Conservation (phyloP, 108 stramenopile genomes). For the Cylindrotheca fusiformis region DNA sequence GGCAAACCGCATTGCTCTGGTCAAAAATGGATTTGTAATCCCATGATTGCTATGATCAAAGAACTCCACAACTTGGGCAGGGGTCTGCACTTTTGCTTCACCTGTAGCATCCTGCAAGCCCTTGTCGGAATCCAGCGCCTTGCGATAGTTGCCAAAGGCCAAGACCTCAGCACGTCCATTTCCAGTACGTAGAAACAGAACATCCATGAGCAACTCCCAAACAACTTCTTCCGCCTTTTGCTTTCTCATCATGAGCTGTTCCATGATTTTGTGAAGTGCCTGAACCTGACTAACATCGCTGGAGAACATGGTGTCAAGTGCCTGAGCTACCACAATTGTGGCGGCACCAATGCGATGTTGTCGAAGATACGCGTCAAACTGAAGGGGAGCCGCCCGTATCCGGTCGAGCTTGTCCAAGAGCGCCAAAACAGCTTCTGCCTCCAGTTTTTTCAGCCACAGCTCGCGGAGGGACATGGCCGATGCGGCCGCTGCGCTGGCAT, state of each 20-base stretch:
- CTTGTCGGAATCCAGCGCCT: not conserved
- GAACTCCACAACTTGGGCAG: not conserved
- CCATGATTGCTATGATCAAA: slow-evolving; percentile 2
- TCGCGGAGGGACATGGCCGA: slow-evolving; percentile 76
- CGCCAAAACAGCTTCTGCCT: slow-evolving; percentile 75
- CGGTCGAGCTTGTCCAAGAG: slow-evolving; percentile 75
- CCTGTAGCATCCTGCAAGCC: not conserved
- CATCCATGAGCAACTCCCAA: slow-evolving; percentile 74
- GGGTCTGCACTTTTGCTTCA: not conserved
- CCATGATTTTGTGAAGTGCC: slow-evolving; percentile 74
- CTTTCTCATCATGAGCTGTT: slow-evolving; percentile 81
- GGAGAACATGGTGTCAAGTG: slow-evolving; percentile 72
- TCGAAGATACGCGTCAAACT: slow-evolving; percentile 56
- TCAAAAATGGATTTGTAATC: slow-evolving; percentile 45
- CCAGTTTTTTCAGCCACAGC: slow-evolving; percentile 87
- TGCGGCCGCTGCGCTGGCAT: slow-evolving; percentile 11
- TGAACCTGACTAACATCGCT: slow-evolving; percentile 70
- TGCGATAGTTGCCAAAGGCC: not conserved
- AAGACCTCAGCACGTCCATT: slow-evolving; percentile 32
- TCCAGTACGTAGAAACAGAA: slow-evolving; percentile 68
- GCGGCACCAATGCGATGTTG: slow-evolving; percentile 73
- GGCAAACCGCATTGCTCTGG: slow-evolving; percentile 24
- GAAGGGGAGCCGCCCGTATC: slow-evolving; percentile 77
- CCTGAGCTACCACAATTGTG: slow-evolving; percentile 53
- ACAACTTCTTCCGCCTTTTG: slow-evolving; percentile 84